phyloP scores from a whole-genome alignment of 164 flowering plant genomes.

The Cinnamomum micranthum region DNA sequence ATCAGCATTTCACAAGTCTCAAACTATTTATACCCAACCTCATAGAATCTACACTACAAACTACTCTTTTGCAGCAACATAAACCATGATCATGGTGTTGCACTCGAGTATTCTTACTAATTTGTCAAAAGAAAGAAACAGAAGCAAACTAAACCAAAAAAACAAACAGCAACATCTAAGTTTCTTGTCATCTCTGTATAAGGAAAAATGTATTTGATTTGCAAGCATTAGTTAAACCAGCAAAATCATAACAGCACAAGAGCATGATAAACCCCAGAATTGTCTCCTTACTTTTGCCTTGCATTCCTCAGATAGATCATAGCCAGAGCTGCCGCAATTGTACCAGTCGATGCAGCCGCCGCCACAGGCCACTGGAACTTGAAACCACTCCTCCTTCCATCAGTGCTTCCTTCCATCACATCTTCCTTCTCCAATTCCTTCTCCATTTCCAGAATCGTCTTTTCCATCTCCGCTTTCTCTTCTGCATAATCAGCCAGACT shows the following conservation, averaged over 20 bases:
- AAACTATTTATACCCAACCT: neutral
- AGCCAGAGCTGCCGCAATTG: conserved; percentile 30
- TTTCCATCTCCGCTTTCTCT: conserved; percentile 23
- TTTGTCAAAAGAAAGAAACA: neutral
- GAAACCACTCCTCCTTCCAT: conserved; percentile 11
- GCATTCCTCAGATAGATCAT: conserved; percentile 14
- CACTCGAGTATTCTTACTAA: neutral
- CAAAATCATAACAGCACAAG: neutral
- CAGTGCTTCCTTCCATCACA: conserved; percentile 2
- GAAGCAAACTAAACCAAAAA: neutral
- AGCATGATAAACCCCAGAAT: conserved; percentile 2
- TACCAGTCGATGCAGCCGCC: conserved; percentile 34
- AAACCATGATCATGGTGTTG: neutral
- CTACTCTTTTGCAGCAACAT: neutral
- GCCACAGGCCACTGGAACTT: conserved; percentile 35
- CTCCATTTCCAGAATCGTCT: conserved; percentile 15
- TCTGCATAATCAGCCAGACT: neutral
- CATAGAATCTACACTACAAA: neutral
- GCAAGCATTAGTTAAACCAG: neutral
- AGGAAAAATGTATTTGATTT: neutral
- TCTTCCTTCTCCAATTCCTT: neutral
- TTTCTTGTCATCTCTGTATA: neutral
- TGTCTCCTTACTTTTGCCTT: conserved; percentile 15
- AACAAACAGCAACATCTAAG: neutral
- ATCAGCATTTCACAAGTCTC: too few relatives aligned